Evolutionary conservation across 805 yeast species (phyloP).

Genomic region (Candida sithepensis): DNA sequence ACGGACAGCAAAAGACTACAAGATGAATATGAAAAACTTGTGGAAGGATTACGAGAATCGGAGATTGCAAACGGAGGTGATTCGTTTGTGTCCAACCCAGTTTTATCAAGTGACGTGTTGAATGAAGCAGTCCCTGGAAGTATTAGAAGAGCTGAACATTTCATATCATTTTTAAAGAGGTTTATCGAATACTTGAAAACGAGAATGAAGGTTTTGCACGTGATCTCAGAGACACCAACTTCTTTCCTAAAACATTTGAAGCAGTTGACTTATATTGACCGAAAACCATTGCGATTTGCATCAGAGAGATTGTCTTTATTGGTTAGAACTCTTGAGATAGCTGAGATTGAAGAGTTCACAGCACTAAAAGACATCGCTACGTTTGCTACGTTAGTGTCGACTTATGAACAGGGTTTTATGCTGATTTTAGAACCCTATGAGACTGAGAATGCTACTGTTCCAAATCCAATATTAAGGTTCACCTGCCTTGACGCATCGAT

Average conservation of each 20-base stretch:
- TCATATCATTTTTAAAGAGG: conserved; percentile 86
- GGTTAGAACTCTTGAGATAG: conserved; percentile 83
- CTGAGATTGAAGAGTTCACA: conserved; percentile 85
- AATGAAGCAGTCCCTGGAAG: conserved; percentile 97
- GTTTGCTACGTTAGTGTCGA: conserved; percentile 92
- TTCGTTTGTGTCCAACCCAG: conserved; percentile 81
- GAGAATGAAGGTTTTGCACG: conserved; percentile 96
- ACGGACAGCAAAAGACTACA: conserved; percentile 82
- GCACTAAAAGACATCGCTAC: conserved; percentile 95
- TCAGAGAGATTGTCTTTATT: conserved; percentile 85
- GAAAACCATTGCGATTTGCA: conserved; percentile 88
- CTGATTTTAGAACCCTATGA: conserved; percentile 94
- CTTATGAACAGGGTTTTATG: conserved; percentile 91
- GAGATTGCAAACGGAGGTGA: conserved; percentile 63
- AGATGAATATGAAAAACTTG: conserved; percentile 87
- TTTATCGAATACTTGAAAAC: conserved; percentile 93
- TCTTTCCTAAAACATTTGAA: conserved; percentile 91
- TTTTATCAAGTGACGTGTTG: conserved; percentile 76
- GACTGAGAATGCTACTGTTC: conserved; percentile 89
- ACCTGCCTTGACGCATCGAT: conserved; percentile 97
- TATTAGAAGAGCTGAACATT: conserved; percentile 95
- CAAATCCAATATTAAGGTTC: conserved; percentile 90
- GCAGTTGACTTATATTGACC: conserved; percentile 87
- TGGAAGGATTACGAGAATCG: conserved; percentile 81
- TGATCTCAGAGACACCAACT: conserved; percentile 94